phyloP scores from a whole-genome alignment of 306 rosid species.

The Cucurbita moschata region DNA sequence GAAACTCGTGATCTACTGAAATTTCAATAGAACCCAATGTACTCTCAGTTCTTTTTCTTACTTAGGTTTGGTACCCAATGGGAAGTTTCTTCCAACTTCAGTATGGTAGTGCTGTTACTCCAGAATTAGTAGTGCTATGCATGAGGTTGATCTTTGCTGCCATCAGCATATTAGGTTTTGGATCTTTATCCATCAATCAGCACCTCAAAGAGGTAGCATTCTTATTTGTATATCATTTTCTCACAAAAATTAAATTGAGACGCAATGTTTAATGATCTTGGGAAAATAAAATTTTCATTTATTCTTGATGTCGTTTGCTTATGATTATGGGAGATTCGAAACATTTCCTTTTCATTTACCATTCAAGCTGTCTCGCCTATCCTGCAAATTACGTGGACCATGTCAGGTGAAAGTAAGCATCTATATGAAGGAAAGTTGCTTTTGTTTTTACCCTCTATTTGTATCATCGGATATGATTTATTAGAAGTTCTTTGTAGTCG shows the following conservation, averaged over 20 bases:
- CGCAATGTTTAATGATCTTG: background rate
- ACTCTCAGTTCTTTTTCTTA: conserved; percentile 51
- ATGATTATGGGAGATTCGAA: background rate
- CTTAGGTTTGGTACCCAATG: conserved; percentile 35
- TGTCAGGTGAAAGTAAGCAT: background rate
- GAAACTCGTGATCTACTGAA: conserved; percentile 20
- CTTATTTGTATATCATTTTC: conserved; percentile 14
- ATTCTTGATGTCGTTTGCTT: background rate
- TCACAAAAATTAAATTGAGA: conserved; percentile 12
- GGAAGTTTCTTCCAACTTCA: conserved; percentile 46
- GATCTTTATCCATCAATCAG: conserved; percentile 16
- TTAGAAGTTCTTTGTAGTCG: background rate
- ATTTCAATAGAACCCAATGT: conserved; percentile 24
- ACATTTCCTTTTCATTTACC: background rate
- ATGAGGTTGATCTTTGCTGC: conserved; percentile 7
- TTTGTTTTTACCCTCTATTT: background rate
- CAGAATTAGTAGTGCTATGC: conserved; percentile 8
- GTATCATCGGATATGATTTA: background rate
- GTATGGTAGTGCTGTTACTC: conserved; percentile 24
- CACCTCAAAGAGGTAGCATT: conserved; percentile 33
- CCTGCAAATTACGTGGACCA: background rate
- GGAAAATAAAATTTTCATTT: conserved; percentile 1
- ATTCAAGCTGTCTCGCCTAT: background rate
- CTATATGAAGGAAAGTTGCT: background rate
- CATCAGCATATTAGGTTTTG: conserved; percentile 14